phyloP scores from a whole-genome alignment of 2,329 filamentous ascomycete genomes.

The Stachybotrys echinatus region DNA sequence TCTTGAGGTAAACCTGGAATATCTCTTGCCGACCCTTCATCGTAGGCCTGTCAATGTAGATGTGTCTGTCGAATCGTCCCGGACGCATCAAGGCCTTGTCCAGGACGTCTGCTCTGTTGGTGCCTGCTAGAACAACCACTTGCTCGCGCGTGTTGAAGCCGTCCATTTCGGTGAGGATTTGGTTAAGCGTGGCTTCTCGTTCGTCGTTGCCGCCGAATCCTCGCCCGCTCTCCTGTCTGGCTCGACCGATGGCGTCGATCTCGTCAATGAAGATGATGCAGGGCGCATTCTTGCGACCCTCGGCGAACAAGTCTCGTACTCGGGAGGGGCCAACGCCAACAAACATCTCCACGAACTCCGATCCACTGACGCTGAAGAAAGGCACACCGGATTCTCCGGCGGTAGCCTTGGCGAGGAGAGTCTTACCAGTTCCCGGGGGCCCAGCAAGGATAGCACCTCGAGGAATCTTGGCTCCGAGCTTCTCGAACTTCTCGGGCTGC shows the following conservation, averaged over 20 bases:
- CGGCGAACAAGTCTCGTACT: constrained; percentile 90
- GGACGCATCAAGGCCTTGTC: constrained; percentile 96
- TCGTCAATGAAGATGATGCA: constrained; percentile 99
- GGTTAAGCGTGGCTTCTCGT: constrained; percentile 92
- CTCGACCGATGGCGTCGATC: constrained; percentile 95
- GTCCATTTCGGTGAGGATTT: constrained; percentile 99
- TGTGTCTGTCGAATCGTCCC: constrained; percentile 94
- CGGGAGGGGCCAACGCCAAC: constrained; percentile 95
- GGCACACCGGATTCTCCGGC: constrained; percentile 95
- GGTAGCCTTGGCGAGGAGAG: constrained; percentile 91
- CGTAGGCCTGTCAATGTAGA: constrained; percentile 88
- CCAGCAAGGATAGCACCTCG: constrained; percentile 94
- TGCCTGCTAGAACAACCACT: constrained; percentile 93
- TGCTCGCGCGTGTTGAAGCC: constrained; percentile 97
- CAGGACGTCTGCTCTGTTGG: constrained; percentile 89
- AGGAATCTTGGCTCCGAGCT: constrained; percentile 94
- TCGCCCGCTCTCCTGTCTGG: constrained; percentile 69
- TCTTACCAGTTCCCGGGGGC: constrained; percentile 98
- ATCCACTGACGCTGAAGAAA: constrained; percentile 97
- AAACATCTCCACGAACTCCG: constrained; percentile 99
- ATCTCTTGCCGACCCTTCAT: constrained; percentile 97
- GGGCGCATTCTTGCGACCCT: constrained; percentile 89
- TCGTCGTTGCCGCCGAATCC: constrained; percentile 89
- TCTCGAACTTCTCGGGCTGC: constrained; percentile 86
- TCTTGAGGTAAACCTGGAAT: constrained; percentile 88